phyloP scores from a whole-genome alignment of 495 filamentous ascomycete species.

The Pyrenula aspistea region DNA sequence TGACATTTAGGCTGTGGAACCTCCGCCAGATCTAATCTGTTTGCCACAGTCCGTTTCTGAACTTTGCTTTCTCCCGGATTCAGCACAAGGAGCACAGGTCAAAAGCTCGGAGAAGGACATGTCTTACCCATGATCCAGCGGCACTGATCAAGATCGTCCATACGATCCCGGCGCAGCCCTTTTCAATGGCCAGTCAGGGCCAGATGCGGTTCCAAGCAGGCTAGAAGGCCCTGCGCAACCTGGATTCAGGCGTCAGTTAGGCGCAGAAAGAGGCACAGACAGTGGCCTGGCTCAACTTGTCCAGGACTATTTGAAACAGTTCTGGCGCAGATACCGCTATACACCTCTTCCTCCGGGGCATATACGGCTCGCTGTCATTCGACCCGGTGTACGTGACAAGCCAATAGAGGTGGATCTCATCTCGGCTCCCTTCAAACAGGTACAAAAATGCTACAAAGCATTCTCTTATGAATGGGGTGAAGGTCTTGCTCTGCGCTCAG shows the following conservation, averaged over 20 bases:
- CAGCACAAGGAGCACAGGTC: background rate
- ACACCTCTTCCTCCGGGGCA: background rate
- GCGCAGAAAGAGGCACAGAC: background rate
- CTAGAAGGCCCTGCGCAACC: background rate
- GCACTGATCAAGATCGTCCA: background rate
- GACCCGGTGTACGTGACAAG: background rate
- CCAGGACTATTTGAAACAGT: background rate
- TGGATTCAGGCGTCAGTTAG: background rate
- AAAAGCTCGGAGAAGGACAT: background rate
- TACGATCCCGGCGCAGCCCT: background rate
- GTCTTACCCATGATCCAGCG: background rate
- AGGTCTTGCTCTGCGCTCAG: background rate
- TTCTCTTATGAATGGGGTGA: background rate
- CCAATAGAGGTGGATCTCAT: background rate
- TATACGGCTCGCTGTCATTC: background rate
- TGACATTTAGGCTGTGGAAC: background rate
- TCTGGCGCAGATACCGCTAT: background rate
- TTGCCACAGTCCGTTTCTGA: background rate
- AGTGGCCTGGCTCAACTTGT: background rate
- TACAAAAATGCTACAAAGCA: background rate
- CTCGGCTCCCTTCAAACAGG: background rate
- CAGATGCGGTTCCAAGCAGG: background rate
- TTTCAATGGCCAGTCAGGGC: background rate
- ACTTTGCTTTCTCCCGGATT: background rate
- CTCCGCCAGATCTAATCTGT: background rate